These are phyloP conservation scores for Tuber borchii DNA, from an alignment of 495 filamentous ascomycete species.

Conservation along the genomic window DNA sequence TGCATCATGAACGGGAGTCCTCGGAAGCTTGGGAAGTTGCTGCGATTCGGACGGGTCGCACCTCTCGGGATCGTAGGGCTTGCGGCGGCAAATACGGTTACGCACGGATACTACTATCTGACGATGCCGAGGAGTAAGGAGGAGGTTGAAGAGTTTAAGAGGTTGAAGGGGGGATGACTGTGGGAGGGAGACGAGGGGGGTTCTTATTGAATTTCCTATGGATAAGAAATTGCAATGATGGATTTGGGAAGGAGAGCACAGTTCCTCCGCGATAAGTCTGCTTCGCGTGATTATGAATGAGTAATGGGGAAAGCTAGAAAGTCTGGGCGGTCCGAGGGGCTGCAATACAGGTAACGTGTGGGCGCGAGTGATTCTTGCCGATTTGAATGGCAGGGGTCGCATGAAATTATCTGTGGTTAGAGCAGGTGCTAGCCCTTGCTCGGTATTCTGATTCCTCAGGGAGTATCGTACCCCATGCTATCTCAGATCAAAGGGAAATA, in stretches of 20 bases:
- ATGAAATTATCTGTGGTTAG: background rate
- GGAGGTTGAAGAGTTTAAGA: slow-evolving; percentile 4
- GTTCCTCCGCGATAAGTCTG: background rate
- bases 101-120: slow-evolving; percentile 34
- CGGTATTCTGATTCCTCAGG: background rate
- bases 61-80: slow-evolving; percentile 57
- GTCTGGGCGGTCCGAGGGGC: background rate
- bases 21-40: slow-evolving; percentile 48
- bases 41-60: slow-evolving; percentile 52
- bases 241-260: background rate
- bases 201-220: background rate
- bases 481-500: background rate
- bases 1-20: slow-evolving; percentile 63
- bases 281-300: background rate
- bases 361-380: background rate
- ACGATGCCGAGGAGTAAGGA: slow-evolving; percentile 25
- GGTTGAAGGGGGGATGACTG: background rate
- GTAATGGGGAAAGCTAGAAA: background rate
- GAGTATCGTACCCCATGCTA: background rate
- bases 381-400: background rate
- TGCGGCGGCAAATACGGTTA: slow-evolving; percentile 60
- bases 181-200: background rate
- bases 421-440: background rate
- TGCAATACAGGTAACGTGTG: background rate
- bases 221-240: background rate